Evolutionary conservation across 2,329 filamentous ascomycete genomes (phyloP).

Genomic region (Clonostachys sp.): DNA sequence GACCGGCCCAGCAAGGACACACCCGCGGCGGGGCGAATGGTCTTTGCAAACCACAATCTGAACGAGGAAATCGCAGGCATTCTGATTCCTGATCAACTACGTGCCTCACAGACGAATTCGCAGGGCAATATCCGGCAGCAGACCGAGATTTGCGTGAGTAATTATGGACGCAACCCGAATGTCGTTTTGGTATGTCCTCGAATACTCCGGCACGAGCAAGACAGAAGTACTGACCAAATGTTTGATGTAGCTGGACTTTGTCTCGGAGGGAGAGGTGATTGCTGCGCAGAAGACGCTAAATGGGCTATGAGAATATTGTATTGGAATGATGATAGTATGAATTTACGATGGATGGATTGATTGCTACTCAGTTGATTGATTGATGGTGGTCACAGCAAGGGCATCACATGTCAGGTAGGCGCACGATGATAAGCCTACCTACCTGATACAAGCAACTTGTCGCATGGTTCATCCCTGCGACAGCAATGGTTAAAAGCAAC

Average conservation of each 20-base stretch:
- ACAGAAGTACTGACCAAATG: neutral
- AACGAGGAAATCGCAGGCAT: conserved; percentile 16
- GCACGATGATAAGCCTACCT: no score
- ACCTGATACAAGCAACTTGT: no score
- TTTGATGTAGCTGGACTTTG: conserved; percentile 4
- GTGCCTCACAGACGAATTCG: conserved; percentile 26
- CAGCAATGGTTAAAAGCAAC: no score
- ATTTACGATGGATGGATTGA: no score
- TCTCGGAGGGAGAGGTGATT: conserved; percentile 5
- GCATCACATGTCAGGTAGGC: no score
- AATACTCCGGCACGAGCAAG: neutral
- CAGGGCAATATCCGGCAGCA: conserved; percentile 16
- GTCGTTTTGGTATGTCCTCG: conserved; percentile 17
- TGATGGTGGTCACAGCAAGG: no score
- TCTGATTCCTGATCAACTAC: conserved; percentile 23
- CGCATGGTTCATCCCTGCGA: no score
- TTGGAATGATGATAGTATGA: no score
- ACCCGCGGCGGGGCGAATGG: conserved; percentile 13
- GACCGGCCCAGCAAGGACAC: conserved; percentile 45
- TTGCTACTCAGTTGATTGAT: no score
- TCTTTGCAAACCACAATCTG: conserved; percentile 13
- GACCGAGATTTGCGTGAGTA: conserved; percentile 12
- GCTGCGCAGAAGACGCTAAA: conserved; percentile 5
- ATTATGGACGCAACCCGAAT: conserved; percentile 13
- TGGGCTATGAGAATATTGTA: neutral